phyloP scores from a whole-genome alignment of 129 eudicot genomes.

The Flaveria brownii region DNA sequence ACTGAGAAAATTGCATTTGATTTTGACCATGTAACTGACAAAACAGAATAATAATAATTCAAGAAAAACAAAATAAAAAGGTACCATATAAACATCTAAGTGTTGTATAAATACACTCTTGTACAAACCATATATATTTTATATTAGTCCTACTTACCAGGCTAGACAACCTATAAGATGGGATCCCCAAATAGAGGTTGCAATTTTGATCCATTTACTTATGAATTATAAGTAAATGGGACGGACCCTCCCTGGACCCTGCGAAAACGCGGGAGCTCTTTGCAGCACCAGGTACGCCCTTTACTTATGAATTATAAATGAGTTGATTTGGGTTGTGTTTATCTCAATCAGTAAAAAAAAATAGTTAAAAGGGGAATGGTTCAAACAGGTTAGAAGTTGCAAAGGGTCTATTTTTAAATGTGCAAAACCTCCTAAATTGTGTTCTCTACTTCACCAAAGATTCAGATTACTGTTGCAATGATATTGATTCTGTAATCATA shows the following conservation, averaged over 20 bases:
- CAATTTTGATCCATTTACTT: not conserved
- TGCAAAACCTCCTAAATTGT: not conserved
- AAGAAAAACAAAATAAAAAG: constrained; percentile 7
- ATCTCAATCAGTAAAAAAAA: not conserved
- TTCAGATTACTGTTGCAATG: not conserved
- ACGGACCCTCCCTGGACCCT: no score
- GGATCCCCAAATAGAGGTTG: constrained; percentile 7
- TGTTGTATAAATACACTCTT: not conserved
- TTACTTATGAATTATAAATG: not conserved
- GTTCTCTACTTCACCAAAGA: not conserved
- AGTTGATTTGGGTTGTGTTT: not conserved
- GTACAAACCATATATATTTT: not conserved
- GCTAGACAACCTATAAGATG: not conserved
- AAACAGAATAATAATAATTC: constrained; percentile 21
- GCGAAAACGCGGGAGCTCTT: no score
- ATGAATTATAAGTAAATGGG: not conserved
- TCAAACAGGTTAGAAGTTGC: not conserved
- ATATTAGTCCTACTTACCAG: not conserved
- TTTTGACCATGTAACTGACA: constrained; percentile 78
- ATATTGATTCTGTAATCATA: not conserved
- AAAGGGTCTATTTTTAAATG: not conserved
- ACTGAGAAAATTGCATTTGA: constrained; percentile 86
- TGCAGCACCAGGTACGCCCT: no score
- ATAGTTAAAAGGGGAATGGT: not conserved
- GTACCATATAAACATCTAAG: not conserved